A percentile compares a stretch with the other conserved stretches of the same genome.
Conservation (phyloP, 1,284 basidiomycete genomes). For the Fomitopsis palustris region DNA sequence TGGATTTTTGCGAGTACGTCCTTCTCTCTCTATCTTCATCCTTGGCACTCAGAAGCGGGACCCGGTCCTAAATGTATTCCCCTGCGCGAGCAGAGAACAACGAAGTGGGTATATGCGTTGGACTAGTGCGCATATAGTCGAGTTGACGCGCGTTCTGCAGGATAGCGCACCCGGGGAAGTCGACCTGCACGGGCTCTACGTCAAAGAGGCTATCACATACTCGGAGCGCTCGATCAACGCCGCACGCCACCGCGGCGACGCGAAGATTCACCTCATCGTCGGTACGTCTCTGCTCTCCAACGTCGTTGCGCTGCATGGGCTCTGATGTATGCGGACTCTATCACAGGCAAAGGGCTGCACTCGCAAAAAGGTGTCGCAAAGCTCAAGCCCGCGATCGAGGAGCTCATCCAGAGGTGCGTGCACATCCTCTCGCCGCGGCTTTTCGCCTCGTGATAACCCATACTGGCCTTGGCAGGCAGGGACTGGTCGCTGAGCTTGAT, state of each 20-base stretch:
- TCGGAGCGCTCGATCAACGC: slow-evolving; percentile 69
- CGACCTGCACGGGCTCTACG: slow-evolving; percentile 90
- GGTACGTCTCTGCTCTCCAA: slow-evolving; percentile 41
- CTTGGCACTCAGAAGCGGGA: too few relatives aligned
- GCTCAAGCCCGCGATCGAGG: slow-evolving; percentile 91
- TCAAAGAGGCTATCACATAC: slow-evolving; percentile 83
- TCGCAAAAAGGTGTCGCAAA: slow-evolving; percentile 80
- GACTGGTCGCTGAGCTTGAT: slow-evolving; percentile 76
- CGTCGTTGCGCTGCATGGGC: neutral
- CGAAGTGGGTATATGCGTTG: slow-evolving; percentile 37
- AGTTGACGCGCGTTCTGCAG: slow-evolving; percentile 30
- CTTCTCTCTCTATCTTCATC: neutral
- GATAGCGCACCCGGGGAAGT: slow-evolving; percentile 73
- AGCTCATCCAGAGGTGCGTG: slow-evolving; percentile 75
- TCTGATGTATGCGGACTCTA: neutral
- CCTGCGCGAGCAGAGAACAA: slow-evolving; percentile 75
- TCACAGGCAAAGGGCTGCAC: slow-evolving; percentile 70
- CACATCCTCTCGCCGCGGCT: neutral
- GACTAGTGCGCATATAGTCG: neutral
- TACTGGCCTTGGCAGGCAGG: slow-evolving; percentile 45
- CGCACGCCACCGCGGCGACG: slow-evolving; percentile 63
- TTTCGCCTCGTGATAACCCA: neutral
- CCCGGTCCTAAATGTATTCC: neutral
- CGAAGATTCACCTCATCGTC: slow-evolving; percentile 83
- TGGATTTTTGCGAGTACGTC: slow-evolving; percentile 83